Conservation (phyloP, 495 filamentous ascomycete species). For the Hypoxylon lenormandii region DNA sequence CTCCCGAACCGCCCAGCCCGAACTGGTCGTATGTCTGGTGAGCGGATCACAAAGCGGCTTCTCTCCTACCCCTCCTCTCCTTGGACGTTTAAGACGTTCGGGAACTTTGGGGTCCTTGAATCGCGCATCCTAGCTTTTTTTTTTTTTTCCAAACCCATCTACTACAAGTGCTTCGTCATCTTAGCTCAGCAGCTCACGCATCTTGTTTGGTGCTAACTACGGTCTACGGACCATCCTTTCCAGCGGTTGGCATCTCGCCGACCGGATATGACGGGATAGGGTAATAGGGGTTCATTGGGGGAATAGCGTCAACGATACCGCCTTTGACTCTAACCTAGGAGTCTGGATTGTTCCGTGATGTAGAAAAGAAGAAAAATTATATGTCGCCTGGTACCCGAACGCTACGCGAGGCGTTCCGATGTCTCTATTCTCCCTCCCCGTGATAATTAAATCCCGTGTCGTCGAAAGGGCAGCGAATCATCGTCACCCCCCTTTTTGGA, state of each 20-base stretch:
- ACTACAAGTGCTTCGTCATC: constrained; percentile 36
- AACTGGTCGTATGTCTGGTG: constrained; percentile 45
- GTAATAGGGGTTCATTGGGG: constrained; percentile 16
- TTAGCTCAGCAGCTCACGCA: constrained; percentile 36
- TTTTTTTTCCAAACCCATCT: background rate
- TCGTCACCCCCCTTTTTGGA: constrained; percentile 19
- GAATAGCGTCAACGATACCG: constrained; percentile 23
- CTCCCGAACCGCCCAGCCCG: constrained; percentile 43
- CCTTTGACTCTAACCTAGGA: constrained; percentile 18
- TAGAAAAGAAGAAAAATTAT: constrained; percentile 7
- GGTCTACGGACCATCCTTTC: constrained; percentile 22
- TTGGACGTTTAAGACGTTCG: background rate
- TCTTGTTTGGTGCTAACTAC: constrained; percentile 27
- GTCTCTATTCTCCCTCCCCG: constrained; percentile 16
- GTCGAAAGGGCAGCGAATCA: constrained; percentile 24
- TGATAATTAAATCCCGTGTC: constrained; percentile 36
- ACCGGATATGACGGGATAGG: constrained; percentile 35
- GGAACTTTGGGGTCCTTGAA: constrained; percentile 32
- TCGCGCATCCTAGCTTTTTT: constrained; percentile 38
- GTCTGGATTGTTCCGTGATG: constrained; percentile 38
- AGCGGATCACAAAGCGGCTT: constrained; percentile 41
- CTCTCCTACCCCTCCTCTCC: constrained; percentile 34
- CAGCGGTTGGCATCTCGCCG: constrained; percentile 11
- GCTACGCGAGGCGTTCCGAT: constrained; percentile 38
- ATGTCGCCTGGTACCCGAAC: constrained; percentile 34